Conservation (phyloP, 495 filamentous ascomycete genomes). For the Talaromyces stipitatus region DNA sequence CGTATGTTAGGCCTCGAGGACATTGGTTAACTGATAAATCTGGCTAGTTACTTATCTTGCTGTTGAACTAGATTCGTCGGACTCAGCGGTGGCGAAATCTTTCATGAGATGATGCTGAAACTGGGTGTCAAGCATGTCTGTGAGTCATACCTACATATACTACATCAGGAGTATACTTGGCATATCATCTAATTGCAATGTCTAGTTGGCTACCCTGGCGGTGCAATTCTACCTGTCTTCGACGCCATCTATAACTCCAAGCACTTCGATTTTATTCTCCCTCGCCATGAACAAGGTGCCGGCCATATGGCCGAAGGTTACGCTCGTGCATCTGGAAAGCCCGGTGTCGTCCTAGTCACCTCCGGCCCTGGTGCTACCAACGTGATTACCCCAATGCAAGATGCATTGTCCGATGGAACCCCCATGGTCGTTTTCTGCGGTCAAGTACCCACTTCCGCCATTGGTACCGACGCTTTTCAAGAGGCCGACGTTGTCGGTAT, state of each 20-base stretch:
- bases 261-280: slow-evolving; percentile 55
- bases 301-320: slow-evolving; percentile 64
- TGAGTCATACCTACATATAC: slow-evolving; percentile 37
- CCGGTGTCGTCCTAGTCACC: slow-evolving; percentile 56
- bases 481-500: slow-evolving; percentile 58
- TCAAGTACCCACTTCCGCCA: slow-evolving; percentile 47
- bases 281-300: slow-evolving; percentile 56
- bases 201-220: slow-evolving; percentile 38
- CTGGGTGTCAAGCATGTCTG: slow-evolving; percentile 88
- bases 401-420: slow-evolving; percentile 54
- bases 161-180: not conserved
- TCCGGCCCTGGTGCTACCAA: slow-evolving; percentile 60
- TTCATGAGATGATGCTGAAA: slow-evolving; percentile 98
- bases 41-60: slow-evolving; percentile 9
- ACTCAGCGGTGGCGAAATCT: slow-evolving; percentile 91
- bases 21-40: not conserved
- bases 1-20: slow-evolving; percentile 30
- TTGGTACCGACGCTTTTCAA: slow-evolving; percentile 57
- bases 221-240: slow-evolving; percentile 45
- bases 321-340: slow-evolving; percentile 49
- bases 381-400: slow-evolving; percentile 55
- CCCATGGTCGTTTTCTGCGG: slow-evolving; percentile 57
- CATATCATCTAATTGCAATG: not conserved
- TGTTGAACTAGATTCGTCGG: slow-evolving; percentile 68
- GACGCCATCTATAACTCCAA: slow-evolving; percentile 58